These are phyloP conservation scores for Xylaria digitata DNA, from an alignment of 2,329 filamentous ascomycete species.

Conservation along the genomic window DNA sequence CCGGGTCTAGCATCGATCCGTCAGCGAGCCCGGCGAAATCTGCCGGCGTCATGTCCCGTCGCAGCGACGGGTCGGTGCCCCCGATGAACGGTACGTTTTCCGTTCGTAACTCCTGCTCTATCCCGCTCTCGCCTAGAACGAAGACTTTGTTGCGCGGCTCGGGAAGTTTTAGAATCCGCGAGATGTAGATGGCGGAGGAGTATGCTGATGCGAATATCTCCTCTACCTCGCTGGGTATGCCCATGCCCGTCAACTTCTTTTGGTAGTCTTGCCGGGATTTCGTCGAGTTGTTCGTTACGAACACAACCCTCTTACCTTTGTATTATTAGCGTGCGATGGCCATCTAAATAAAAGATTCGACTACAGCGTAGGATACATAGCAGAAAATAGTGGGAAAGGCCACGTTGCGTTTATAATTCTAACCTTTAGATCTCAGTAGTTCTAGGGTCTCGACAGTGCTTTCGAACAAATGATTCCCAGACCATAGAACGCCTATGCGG, in stretches of 20 bases:
- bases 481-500: constrained; percentile 84
- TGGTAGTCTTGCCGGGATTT: constrained; percentile 94
- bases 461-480: constrained; percentile 88
- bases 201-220: constrained; percentile 98
- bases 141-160: constrained; percentile 90
- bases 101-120: constrained; percentile 85
- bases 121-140: constrained; percentile 89
- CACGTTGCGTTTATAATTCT: constrained; percentile 26
- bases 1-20: constrained; percentile 80
- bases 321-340: neutral
- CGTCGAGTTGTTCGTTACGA: constrained; percentile 99
- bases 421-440: constrained; percentile 83
- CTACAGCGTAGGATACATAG: neutral
- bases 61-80: constrained; percentile 82
- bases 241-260: constrained; percentile 85
- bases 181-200: constrained; percentile 94
- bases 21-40: constrained; percentile 85
- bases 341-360: neutral
- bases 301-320: constrained; percentile 88
- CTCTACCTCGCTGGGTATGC: constrained; percentile 82
- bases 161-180: constrained; percentile 85
- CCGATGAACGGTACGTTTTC: constrained; percentile 86
- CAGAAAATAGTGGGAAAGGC: neutral
- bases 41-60: constrained; percentile 80
- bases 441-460: constrained; percentile 87